A percentile compares a stretch with the other conserved stretches of the same genome.
These are phyloP conservation scores for Poteriospumella lacustris DNA, from an alignment of 108 stramenopile species.

Conservation along the genomic window DNA sequence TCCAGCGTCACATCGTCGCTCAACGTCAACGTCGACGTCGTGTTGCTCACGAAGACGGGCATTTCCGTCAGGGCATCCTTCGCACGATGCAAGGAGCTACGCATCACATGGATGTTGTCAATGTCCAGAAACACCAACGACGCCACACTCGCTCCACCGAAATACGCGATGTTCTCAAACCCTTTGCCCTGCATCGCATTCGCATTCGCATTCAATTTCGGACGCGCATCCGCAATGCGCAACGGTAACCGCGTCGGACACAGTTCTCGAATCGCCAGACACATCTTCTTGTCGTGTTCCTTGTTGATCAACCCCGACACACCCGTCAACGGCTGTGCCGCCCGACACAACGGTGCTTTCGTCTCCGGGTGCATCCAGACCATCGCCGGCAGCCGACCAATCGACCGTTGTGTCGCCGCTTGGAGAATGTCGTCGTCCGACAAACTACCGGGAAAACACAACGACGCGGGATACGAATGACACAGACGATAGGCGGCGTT, in stretches of 20 bases:
- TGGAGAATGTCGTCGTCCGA: neutral
- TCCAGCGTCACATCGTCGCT: neutral
- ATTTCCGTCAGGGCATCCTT: neutral
- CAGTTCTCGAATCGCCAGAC: neutral
- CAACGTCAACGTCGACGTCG: neutral
- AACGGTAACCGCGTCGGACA: constrained; percentile 12
- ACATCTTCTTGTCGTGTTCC: constrained; percentile 24
- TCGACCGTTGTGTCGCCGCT: constrained; percentile 13
- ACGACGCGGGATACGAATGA: neutral
- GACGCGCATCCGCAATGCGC: constrained; percentile 24
- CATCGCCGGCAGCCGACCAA: constrained; percentile 39
- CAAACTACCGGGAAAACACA: neutral
- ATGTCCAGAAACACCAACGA: constrained; percentile 47
- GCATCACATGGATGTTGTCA: constrained; percentile 55
- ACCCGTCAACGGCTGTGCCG: constrained; percentile 41
- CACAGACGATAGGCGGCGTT: constrained; percentile 5
- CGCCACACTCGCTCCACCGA: constrained; percentile 3
- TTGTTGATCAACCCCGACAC: neutral
- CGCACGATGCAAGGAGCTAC: constrained; percentile 33
- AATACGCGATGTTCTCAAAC: constrained; percentile 13
- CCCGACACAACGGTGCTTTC: constrained; percentile 41
- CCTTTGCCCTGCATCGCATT: constrained; percentile 31
- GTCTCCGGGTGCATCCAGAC: constrained; percentile 51
- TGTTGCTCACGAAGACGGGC: neutral
- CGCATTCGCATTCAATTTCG: constrained; percentile 27